Conservation (phyloP, 352 stramenopile genomes). For the Peronospora tabacina region DNA sequence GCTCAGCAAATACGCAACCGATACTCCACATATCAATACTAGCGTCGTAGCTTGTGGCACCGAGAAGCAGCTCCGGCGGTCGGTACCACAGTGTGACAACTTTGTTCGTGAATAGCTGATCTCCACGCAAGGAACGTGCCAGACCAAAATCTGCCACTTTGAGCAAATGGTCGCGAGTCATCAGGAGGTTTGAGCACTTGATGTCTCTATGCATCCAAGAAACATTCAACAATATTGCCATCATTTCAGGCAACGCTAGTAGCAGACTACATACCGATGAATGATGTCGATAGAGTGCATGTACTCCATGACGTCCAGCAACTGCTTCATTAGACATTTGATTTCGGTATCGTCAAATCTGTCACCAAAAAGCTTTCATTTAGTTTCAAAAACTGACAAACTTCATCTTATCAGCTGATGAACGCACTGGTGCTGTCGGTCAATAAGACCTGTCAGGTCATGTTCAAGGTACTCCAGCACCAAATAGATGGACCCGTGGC, state of each 20-base stretch:
- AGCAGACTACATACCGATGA: slow-evolving; percentile 42
- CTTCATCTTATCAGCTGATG: neutral
- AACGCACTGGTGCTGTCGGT: slow-evolving; percentile 73
- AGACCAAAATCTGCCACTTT: slow-evolving; percentile 86
- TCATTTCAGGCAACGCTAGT: neutral
- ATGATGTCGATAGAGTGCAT: slow-evolving; percentile 87
- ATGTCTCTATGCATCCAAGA: slow-evolving; percentile 43
- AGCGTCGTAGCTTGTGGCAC: slow-evolving; percentile 88
- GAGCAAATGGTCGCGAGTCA: slow-evolving; percentile 70
- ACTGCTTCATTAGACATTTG: slow-evolving; percentile 83
- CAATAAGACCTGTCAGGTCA: slow-evolving; percentile 82
- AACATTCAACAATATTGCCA: neutral
- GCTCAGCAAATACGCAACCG: slow-evolving; percentile 82
- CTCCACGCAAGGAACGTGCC: slow-evolving; percentile 73
- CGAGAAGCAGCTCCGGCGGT: slow-evolving; percentile 89
- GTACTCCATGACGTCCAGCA: slow-evolving; percentile 80
- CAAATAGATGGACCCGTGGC: slow-evolving; percentile 81
- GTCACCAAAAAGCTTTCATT: slow-evolving; percentile 1
- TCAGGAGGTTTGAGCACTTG: slow-evolving; percentile 90
- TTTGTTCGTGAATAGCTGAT: slow-evolving; percentile 92
- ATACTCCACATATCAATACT: slow-evolving; percentile 95
- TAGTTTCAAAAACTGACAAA: neutral
- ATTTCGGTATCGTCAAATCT: slow-evolving; percentile 83
- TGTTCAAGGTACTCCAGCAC: slow-evolving; percentile 87
- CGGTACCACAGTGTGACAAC: slow-evolving; percentile 95